phyloP scores from a whole-genome alignment of 2,329 filamentous ascomycete genomes.

The Colletotrichum noveboracense region DNA sequence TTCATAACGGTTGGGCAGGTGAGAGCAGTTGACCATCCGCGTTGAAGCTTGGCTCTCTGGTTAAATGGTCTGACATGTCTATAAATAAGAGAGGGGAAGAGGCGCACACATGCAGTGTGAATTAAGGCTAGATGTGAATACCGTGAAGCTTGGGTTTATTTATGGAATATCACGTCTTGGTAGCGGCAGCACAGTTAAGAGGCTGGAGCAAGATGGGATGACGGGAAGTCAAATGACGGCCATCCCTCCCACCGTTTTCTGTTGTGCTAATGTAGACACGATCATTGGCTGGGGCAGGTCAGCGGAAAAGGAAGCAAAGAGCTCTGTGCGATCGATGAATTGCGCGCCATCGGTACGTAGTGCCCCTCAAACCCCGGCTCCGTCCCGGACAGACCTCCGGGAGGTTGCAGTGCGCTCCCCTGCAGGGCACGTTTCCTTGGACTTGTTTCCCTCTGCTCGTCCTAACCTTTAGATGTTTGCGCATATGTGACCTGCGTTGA shows the following conservation, averaged over 20 bases:
- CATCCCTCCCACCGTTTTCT: neutral
- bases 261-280: neutral
- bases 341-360: neutral
- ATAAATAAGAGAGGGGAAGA: neutral
- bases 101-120: neutral
- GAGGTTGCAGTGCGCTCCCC: neutral
- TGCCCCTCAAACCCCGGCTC: neutral
- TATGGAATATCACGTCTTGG: neutral
- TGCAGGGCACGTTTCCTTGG: neutral
- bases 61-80: neutral
- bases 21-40: neutral
- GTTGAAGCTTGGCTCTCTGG: neutral
- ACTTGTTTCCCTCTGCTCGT: neutral
- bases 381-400: slow-evolving; percentile 11
- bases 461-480: neutral
- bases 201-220: neutral
- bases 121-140: neutral
- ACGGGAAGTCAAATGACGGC: neutral
- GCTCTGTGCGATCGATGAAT: neutral
- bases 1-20: neutral
- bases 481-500: neutral
- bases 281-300: neutral
- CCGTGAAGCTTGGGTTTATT: neutral
- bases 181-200: neutral
- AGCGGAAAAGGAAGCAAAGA: neutral